Conservation (phyloP, 2,329 filamentous ascomycete species). For the Pyrenochaeta sp. region DNA sequence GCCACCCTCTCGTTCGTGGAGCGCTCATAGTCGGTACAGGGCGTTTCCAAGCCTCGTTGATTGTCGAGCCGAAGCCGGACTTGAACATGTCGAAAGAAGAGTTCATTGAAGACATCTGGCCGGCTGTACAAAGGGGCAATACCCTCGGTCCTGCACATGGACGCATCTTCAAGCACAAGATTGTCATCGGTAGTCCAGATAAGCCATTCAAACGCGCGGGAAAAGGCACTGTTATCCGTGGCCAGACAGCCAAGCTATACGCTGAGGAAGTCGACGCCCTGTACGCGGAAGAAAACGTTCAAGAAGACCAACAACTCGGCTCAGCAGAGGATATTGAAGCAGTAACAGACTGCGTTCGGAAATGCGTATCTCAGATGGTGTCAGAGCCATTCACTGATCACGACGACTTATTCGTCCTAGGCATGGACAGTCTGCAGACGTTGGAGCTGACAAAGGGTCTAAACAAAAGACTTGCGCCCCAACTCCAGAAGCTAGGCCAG, state of each 20-base stretch:
- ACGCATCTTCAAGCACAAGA: conserved; percentile 23
- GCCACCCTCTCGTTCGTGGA: conserved; percentile 13
- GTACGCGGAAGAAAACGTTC: conserved; percentile 20
- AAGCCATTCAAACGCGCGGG: conserved; percentile 26
- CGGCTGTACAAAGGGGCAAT: conserved; percentile 30
- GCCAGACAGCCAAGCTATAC: conserved; percentile 28
- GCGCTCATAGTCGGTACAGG: conserved; percentile 34
- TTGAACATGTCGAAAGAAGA: not conserved
- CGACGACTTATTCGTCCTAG: too few relatives aligned
- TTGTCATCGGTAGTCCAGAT: conserved; percentile 18
- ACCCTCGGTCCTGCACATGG: conserved; percentile 30
- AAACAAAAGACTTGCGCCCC: too few relatives aligned
- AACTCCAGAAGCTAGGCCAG: too few relatives aligned
- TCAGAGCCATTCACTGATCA: too few relatives aligned
- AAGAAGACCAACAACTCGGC: conserved; percentile 4
- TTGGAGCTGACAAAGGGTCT: too few relatives aligned
- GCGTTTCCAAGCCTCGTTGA: conserved; percentile 23
- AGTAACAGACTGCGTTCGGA: too few relatives aligned
- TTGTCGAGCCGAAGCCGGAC: conserved; percentile 29
- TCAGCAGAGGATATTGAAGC: too few relatives aligned
- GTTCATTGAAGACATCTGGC: conserved; percentile 35
- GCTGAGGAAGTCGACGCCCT: conserved; percentile 33
- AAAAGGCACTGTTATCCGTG: conserved; percentile 36
- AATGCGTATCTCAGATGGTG: too few relatives aligned
- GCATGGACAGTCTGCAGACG: too few relatives aligned